Conservation (phyloP, 1,139 yeast species). For the Geotrichum bryndzae region DNA sequence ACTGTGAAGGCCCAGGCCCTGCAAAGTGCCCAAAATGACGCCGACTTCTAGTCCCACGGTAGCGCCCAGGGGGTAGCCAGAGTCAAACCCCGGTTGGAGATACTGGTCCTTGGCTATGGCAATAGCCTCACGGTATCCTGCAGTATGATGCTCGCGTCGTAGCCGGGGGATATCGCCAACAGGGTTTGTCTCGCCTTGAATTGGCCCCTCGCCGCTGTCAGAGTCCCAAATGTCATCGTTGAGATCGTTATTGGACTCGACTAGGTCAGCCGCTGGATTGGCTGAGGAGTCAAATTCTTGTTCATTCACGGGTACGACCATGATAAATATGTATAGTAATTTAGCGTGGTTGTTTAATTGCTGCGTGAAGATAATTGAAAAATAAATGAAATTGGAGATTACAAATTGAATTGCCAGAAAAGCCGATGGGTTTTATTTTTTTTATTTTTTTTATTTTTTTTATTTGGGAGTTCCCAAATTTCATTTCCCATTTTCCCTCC, state of each 20-base stretch:
- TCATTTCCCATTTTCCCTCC: neutral
- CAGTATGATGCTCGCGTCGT: conserved; percentile 63
- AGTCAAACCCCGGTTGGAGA: conserved; percentile 75
- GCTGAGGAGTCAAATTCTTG: neutral
- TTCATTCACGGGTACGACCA: neutral
- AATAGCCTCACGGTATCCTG: conserved; percentile 82
- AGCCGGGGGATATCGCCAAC: conserved; percentile 11
- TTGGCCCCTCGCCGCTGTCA: conserved; percentile 9
- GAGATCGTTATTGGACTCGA: neutral
- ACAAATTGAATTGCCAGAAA: neutral
- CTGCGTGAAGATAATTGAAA: neutral
- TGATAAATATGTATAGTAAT: neutral
- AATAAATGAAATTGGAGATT: neutral
- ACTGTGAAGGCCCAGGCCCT: conserved; percentile 28
- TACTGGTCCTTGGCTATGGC: conserved; percentile 61
- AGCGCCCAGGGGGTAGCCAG: conserved; percentile 73
- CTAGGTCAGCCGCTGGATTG: neutral
- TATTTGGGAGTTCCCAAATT: neutral
- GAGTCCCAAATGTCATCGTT: conserved; percentile 21
- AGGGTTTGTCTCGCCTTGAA: neutral
- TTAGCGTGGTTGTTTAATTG: neutral
- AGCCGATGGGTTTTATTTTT: no score
- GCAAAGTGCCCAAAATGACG: conserved; percentile 49
- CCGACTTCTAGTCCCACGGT: conserved; percentile 63
- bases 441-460: neutral